Evolutionary conservation across 345 rosid genomes (phyloP), one percentile per base, ranked within the genome.

Genomic region (Pistacia vera): DNA sequence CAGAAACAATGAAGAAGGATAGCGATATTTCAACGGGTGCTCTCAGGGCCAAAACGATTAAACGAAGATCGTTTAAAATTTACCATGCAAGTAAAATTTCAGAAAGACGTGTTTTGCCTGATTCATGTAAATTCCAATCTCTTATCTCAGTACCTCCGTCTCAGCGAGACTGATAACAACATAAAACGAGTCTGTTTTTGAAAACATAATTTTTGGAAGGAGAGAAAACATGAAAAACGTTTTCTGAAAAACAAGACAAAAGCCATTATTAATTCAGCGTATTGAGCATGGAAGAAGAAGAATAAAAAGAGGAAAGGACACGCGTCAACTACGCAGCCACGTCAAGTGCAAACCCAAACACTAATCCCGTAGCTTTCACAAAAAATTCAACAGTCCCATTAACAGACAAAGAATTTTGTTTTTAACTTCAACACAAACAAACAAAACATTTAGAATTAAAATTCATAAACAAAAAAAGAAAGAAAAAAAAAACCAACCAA

Each of bases 401-500:
- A 35, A 13, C 25, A 38, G 44, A 64, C 55, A 2, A 11, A 36
- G 36, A 4, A 36, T 41, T 16, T 18, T 11, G 28, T 0, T 18
- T 44, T 30, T 4, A 41, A 41, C 46, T 41, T 41, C 46, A 41
- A 41, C 13, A 8, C 17, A 33, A 18, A 20, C 14, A 1, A 63
- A 13, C 10, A 63, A 63, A 51, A 51, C 11, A 63, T 28, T 60
- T 56, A 8, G 0, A 30, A 49, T 12, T 11, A 36, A 51, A 11
- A 68, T 30, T 3, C 13, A 51, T 13, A 64, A 18, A 17, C 18
- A 7, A 8, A 2, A 25, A 25, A 25, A 25, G 25, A 25, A 25
- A 35, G 44, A 12, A 46, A 46, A 76, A 57, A 58, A 2, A 11
- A 51, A 72, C 89, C 77, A 65, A 97, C 99, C 90, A 97, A 84